Evolutionary conservation across 176 grass and related monocot genomes (phyloP), one percentile per base, ranked within the genome.

Genomic region (Typha latifolia): DNA sequence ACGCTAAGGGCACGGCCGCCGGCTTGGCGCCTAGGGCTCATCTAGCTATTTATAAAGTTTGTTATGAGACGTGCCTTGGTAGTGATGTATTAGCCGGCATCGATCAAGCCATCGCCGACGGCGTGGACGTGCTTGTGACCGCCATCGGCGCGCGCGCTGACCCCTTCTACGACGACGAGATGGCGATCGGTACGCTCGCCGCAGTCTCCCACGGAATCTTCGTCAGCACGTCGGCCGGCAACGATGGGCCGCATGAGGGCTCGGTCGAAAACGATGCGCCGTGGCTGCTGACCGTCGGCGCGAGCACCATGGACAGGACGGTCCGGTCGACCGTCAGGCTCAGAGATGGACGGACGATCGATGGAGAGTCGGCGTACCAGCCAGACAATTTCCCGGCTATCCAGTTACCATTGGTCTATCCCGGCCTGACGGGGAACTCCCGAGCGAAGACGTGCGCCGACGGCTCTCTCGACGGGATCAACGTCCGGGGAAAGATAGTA

Each of bases 91-190:
- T 89, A n/a, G 79, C 49, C 64, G 80, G 53, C 4, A 82, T 80
- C 0, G 90, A 94, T 24, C 66, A 80, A 20, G 82, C 79, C 7
- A 80, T 84, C 67, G 24, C 16, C 14, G 90, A 94, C 56, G 82
- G 82, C 64, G 82, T 87, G 0, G 90, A 94, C 72, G 82, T 94
- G 7, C 23, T 94, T 66, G 88, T 85, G 61, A 80, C 88, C 69
- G 85, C 90, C 0, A 72, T 81, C 12, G 66, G 76, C 2, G 76
- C 77, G 48, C 21, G 48, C 19, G 62, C 47, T 32, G 34, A 78
- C 49, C 74, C 82, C 0, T 94, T 94, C 66, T 83, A 94, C 66
- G 24, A 72, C n/a, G 84, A 87, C 34, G 67, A 49, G 66, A 66
- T 75, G 26, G 76, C 80, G 19, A 69, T 87, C 3, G 80, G 80